phyloP scores from a whole-genome alignment of 208 protist species.

The Crithidia fasciculata region DNA sequence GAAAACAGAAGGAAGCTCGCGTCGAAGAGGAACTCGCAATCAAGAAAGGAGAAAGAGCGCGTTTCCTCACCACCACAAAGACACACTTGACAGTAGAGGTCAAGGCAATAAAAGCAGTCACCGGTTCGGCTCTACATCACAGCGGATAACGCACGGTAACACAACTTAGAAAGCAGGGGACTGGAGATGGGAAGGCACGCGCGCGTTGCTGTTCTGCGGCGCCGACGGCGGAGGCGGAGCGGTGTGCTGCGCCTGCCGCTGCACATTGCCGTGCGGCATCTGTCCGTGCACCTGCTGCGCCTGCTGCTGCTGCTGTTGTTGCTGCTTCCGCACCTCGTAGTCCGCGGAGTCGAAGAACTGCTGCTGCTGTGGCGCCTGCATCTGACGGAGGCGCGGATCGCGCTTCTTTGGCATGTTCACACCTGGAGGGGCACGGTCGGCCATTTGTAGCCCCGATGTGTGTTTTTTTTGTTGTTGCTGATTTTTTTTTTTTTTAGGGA shows the following conservation, averaged over 20 bases:
- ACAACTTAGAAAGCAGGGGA: constrained; percentile 12
- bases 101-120: not conserved
- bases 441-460: constrained; percentile 22
- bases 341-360: constrained; percentile 91
- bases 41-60: too few relatives aligned
- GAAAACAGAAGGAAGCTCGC: too few relatives aligned
- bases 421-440: constrained; percentile 50
- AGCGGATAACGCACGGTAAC: constrained; percentile 19
- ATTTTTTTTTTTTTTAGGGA: not conserved
- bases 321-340: constrained; percentile 87
- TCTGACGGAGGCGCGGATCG: constrained; percentile 78
- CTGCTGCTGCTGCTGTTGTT: constrained; percentile 35
- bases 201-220: constrained; percentile 1
- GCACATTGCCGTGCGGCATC: constrained; percentile 6
- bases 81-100: not conserved
- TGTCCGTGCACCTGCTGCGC: constrained; percentile 5
- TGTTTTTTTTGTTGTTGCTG: constrained; percentile 1
- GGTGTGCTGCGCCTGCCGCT: constrained; percentile 8
- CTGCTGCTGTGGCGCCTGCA: constrained; percentile 72
- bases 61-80: too few relatives aligned
- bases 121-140: not conserved
- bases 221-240: not conserved
- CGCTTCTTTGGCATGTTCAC: constrained; percentile 91
- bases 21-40: too few relatives aligned
- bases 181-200: not conserved